Conservation (phyloP, 192 early-diverging fungal species). For the Backusella sp. region DNA sequence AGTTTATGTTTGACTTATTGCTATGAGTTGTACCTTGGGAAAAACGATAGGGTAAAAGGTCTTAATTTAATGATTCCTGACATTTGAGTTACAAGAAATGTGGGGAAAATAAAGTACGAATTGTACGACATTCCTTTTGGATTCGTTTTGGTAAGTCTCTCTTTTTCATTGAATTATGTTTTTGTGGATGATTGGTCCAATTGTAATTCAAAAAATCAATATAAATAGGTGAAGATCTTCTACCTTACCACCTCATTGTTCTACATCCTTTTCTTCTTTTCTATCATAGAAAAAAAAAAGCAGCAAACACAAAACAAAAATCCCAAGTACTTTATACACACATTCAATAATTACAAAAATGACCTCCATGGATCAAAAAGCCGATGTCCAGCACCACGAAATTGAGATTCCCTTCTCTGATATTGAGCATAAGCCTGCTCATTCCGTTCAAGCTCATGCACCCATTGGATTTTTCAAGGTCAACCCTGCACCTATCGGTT, state of each 20-base stretch:
- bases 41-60: background rate
- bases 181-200: background rate
- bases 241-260: background rate
- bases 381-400: slow-evolving; percentile 8
- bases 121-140: slow-evolving; percentile 3
- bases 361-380: background rate
- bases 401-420: slow-evolving; percentile 2
- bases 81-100: background rate
- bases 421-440: background rate
- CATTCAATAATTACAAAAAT: background rate
- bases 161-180: background rate
- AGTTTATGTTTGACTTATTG: background rate
- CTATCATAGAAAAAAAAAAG: background rate
- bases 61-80: background rate
- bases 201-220: background rate
- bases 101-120: slow-evolving; percentile 1
- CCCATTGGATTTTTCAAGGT: background rate
- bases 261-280: background rate
- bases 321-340: background rate
- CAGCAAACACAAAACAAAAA: background rate
- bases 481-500: slow-evolving; percentile 24
- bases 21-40: background rate
- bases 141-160: slow-evolving; percentile 9
- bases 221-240: background rate
- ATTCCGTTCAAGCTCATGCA: background rate